Percentiles rank a stretch among this genome's conserved stretches.
These are phyloP conservation scores for Backusella morwellensis DNA, from an alignment of 192 early-diverging fungal genomes.

Conservation along the genomic window DNA sequence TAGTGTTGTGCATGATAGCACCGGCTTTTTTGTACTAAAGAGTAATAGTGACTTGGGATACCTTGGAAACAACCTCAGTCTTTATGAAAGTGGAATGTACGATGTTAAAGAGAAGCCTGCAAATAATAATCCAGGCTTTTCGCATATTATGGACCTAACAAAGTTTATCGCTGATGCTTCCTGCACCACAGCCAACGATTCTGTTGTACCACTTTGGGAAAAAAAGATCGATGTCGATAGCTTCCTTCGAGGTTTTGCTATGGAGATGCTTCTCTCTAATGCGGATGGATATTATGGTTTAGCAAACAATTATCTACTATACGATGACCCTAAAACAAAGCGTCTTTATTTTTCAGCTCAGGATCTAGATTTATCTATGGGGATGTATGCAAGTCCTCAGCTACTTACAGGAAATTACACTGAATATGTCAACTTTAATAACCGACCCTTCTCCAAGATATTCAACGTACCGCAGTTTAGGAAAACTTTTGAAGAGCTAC, in stretches of 20 bases:
- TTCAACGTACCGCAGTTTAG: background rate
- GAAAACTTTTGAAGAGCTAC: background rate
- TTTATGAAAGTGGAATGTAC: background rate
- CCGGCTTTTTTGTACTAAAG: background rate
- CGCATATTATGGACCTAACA: background rate
- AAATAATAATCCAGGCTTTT: background rate
- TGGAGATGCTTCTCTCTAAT: conserved; percentile 10
- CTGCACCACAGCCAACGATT: background rate
- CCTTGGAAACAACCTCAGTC: background rate
- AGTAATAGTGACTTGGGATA: background rate
- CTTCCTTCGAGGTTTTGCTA: conserved; percentile 19
- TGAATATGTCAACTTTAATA: conserved; percentile 8
- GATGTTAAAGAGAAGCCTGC: background rate
- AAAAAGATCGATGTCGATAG: background rate
- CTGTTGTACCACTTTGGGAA: background rate
- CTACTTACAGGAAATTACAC: conserved; percentile 1
- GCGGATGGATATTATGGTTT: conserved; percentile 19
- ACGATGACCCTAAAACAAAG: background rate
- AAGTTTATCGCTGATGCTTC: background rate
- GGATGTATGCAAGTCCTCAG: background rate
- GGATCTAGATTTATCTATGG: conserved; percentile 18
- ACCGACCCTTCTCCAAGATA: background rate
- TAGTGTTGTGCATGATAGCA: background rate
- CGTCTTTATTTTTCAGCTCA: background rate
- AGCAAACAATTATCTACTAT: conserved; percentile 19